A percentile compares a stretch with the other conserved stretches of the same genome.
Evolutionary conservation across 2,329 filamentous ascomycete species (phyloP).

Genomic region (Curvularia sp.): DNA sequence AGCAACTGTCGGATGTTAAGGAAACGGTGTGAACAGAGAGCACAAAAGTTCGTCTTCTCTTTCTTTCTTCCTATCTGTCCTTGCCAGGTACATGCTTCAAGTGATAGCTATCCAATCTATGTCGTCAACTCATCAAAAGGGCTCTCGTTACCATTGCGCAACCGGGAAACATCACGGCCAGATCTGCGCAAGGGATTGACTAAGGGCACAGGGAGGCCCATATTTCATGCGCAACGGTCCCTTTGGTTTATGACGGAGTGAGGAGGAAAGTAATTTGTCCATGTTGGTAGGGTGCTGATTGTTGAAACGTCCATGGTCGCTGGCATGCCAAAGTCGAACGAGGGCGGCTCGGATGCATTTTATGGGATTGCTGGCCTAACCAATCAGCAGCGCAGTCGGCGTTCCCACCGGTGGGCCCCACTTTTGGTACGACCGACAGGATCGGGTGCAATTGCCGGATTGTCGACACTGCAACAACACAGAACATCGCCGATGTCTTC

Average conservation of each 20-base stretch:
- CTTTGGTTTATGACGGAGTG: conserved; percentile 4
- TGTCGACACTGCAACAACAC: background rate
- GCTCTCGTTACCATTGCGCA: background rate
- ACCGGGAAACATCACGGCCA: conserved; percentile 2
- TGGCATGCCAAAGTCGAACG: conserved; percentile 4
- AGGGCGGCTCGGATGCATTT: conserved; percentile 1
- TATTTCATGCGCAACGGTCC: conserved; percentile 1
- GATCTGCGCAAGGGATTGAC: background rate
- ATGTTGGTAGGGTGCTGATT: conserved; percentile 11
- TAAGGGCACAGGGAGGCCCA: background rate
- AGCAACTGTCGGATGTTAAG: background rate
- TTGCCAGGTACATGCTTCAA: background rate
- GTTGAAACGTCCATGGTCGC: conserved; percentile 3
- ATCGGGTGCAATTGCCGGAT: background rate
- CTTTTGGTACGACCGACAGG: conserved; percentile 2
- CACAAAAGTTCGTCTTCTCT: background rate
- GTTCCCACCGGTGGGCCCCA: background rate
- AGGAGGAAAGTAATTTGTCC: conserved; percentile 4
- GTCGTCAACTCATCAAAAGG: background rate
- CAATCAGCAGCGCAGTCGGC: background rate
- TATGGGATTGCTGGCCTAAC: conserved; percentile 4
- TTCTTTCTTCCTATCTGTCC: background rate
- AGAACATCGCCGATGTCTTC: background rate
- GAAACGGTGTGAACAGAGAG: background rate
- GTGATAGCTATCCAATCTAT: background rate